Conservation (phyloP, 495 filamentous ascomycete genomes). For the Xylaria curta region DNA sequence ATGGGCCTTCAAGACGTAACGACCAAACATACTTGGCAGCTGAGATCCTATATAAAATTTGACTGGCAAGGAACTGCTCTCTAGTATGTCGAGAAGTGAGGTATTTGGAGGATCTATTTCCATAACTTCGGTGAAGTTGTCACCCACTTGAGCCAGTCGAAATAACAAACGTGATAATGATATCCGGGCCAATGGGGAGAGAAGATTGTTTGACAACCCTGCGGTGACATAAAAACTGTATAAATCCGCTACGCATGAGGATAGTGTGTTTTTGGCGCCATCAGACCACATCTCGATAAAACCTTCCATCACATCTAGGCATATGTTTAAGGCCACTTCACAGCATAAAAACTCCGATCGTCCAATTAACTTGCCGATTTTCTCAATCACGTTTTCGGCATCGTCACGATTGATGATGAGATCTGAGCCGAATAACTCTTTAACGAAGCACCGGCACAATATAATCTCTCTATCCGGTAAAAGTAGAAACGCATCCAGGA, state of each 20-base stretch:
- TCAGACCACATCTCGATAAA: constrained; percentile 69
- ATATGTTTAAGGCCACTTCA: constrained; percentile 74
- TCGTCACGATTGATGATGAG: constrained; percentile 48
- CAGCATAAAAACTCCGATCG: constrained; percentile 71
- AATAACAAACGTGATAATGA: constrained; percentile 70
- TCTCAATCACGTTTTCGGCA: constrained; percentile 52
- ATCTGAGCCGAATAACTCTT: constrained; percentile 55
- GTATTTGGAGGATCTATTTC: constrained; percentile 72
- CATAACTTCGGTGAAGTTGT: constrained; percentile 63
- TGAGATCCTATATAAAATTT: constrained; percentile 74
- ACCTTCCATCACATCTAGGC: constrained; percentile 72
- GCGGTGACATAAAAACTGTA: constrained; percentile 78
- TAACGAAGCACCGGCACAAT: constrained; percentile 58
- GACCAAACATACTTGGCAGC: constrained; percentile 78
- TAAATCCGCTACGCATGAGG: constrained; percentile 69
- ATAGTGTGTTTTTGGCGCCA: constrained; percentile 56
- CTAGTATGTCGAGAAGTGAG: constrained; percentile 74
- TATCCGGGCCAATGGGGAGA: constrained; percentile 72
- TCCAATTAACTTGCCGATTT: constrained; percentile 63
- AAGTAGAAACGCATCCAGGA: constrained; percentile 64
- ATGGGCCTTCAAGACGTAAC: constrained; percentile 78
- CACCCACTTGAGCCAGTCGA: constrained; percentile 66
- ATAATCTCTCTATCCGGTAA: constrained; percentile 67
- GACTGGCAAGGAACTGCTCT: constrained; percentile 69
- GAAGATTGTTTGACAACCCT: constrained; percentile 64